phyloP scores from a whole-genome alignment of 768 basidiomycete genomes.

The Agaricus sinodeliciosus region DNA sequence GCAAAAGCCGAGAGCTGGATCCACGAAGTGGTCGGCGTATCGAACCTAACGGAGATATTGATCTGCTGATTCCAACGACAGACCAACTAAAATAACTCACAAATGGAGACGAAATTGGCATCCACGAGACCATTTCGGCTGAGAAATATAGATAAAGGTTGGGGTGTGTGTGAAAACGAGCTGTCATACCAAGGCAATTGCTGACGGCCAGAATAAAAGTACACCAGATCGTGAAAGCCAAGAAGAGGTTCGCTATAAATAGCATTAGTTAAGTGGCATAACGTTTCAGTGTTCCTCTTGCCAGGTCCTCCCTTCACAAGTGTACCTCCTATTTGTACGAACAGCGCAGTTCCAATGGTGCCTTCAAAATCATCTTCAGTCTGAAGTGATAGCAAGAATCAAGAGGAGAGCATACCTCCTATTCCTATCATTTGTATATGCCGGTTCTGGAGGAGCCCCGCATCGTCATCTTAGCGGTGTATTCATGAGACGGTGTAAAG shows the following conservation, averaged over 20 bases:
- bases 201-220: constrained; percentile 43
- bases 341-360: constrained; percentile 70
- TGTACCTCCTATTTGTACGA: constrained; percentile 63
- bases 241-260: constrained; percentile 34
- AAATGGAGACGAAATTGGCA: constrained; percentile 74
- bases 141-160: constrained; percentile 19
- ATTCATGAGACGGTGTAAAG: neutral
- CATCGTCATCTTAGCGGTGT: neutral
- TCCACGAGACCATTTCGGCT: constrained; percentile 83
- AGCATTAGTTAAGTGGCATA: constrained; percentile 15
- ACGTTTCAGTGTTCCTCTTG: constrained; percentile 23
- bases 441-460: constrained; percentile 26
- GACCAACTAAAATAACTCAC: constrained; percentile 26
- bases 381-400: constrained; percentile 3
- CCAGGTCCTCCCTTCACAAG: constrained; percentile 61
- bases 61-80: neutral
- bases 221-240: constrained; percentile 46
- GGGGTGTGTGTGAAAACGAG: neutral
- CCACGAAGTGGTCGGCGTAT: constrained; percentile 53
- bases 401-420: constrained; percentile 26
- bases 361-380: constrained; percentile 24
- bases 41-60: constrained; percentile 31
- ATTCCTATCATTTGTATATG: constrained; percentile 50
- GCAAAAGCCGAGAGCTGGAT: constrained; percentile 50
- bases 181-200: constrained; percentile 34